A percentile compares a stretch with the other conserved stretches of the same genome.
Evolutionary conservation across 2,329 filamentous ascomycete genomes (phyloP).

Genomic region (Ceratocystis eucalypticola): DNA sequence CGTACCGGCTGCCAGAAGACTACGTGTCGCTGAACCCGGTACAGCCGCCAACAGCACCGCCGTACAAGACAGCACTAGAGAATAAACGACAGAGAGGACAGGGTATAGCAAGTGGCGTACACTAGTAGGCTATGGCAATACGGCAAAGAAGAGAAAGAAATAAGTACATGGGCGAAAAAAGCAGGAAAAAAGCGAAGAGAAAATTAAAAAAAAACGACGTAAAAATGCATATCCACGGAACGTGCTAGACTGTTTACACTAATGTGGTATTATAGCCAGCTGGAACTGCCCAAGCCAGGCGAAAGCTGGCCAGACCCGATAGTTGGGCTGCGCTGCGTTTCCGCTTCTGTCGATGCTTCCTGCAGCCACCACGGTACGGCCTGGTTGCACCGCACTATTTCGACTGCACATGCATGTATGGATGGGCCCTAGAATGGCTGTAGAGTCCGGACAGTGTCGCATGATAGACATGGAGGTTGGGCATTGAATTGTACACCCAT

Average conservation of each 20-base stretch:
- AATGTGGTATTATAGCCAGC: neutral
- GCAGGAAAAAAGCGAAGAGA: neutral
- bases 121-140: conserved; percentile 19
- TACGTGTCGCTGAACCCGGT: conserved; percentile 81
- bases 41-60: conserved; percentile 88
- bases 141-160: conserved; percentile 19
- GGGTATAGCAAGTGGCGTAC: conserved; percentile 52
- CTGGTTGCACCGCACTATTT: too few relatives aligned
- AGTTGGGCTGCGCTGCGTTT: neutral
- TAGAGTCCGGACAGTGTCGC: neutral
- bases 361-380: too few relatives aligned
- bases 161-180: neutral
- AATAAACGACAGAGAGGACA: conserved; percentile 57
- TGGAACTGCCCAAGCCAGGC: neutral
- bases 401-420: neutral
- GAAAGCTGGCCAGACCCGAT: neutral
- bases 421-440: neutral
- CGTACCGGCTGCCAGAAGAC: conserved; percentile 76
- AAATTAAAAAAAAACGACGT: neutral
- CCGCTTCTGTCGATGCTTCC: too few relatives aligned
- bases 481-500: neutral
- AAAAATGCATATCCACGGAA: neutral
- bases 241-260: neutral
- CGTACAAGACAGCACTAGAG: conserved; percentile 84
- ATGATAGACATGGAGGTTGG: neutral